These are phyloP conservation scores for Neocucurbitaria cava DNA, from an alignment of 2,329 filamentous ascomycete genomes.

Conservation along the genomic window DNA sequence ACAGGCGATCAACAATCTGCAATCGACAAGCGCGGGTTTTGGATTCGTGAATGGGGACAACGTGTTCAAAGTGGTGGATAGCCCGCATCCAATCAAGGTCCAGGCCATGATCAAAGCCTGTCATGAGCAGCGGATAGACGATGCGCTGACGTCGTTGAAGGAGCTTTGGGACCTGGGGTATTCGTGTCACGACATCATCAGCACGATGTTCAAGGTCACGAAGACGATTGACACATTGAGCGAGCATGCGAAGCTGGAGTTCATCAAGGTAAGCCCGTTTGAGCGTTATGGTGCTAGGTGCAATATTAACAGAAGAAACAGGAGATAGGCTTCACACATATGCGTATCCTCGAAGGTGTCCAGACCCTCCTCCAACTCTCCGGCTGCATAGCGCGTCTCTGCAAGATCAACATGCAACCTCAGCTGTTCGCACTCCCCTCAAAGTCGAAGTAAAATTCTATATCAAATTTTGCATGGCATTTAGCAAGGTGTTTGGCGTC, in stretches of 20 bases:
- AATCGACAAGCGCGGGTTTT: conserved; percentile 91
- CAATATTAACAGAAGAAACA: conserved; percentile 4
- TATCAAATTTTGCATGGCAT: conserved; percentile 18
- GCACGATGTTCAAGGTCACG: conserved; percentile 98
- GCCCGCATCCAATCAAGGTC: conserved; percentile 96
- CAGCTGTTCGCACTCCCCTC: conserved; percentile 69
- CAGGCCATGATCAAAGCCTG: conserved; percentile 99
- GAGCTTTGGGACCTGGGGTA: conserved; percentile 96
- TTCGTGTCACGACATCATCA: conserved; percentile 98
- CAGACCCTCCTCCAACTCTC: conserved; percentile 94
- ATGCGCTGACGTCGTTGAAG: conserved; percentile 81
- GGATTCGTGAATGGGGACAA: conserved; percentile 98
- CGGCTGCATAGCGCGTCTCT: conserved; percentile 87
- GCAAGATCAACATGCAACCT: conserved; percentile 96
- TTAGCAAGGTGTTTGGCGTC: conserved; percentile 45
- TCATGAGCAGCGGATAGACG: conserved; percentile 89
- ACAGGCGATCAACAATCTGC: conserved; percentile 97
- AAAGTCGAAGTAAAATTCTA: conserved; percentile 17
- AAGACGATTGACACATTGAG: conserved; percentile 92
- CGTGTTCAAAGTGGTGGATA: conserved; percentile 97
- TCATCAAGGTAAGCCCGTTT: conserved; percentile 69
- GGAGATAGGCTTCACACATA: conserved; percentile 98
- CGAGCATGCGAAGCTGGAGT: conserved; percentile 95
- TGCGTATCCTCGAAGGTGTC: conserved; percentile 98
- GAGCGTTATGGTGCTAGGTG: neutral